Conservation (phyloP, 495 filamentous ascomycete species). For the Talaromyces thailandensis region DNA sequence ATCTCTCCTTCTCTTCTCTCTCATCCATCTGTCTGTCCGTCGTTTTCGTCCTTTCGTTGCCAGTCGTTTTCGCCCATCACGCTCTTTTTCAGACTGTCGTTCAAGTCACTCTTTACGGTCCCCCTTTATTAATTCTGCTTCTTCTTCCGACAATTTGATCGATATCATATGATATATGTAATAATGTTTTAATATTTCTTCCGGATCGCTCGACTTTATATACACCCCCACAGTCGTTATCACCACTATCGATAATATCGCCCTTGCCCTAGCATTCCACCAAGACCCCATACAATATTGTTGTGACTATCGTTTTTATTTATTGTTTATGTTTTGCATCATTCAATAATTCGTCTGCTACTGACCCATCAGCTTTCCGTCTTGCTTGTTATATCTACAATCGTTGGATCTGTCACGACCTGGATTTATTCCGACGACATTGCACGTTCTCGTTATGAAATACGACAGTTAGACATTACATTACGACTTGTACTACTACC, state of each 20-base stretch:
- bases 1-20: slow-evolving; percentile 2
- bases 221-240: slow-evolving; percentile 4
- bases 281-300: not conserved
- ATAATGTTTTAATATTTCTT: slow-evolving; percentile 4
- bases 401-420: slow-evolving; percentile 4
- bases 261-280: slow-evolving; percentile 5
- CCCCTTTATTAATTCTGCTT: slow-evolving; percentile 7
- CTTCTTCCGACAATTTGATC: slow-evolving; percentile 13
- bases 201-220: not conserved
- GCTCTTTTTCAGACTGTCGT: slow-evolving; percentile 7
- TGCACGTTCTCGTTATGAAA: slow-evolving; percentile 1
- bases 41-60: slow-evolving; percentile 12
- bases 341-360: not conserved
- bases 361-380: not conserved
- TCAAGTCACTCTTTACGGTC: slow-evolving; percentile 4
- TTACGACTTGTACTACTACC: not conserved
- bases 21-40: not conserved
- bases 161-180: slow-evolving; percentile 10
- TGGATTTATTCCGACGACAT: not conserved
- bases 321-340: slow-evolving; percentile 5
- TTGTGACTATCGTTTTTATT: not conserved
- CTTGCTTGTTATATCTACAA: slow-evolving; percentile 3
- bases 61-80: slow-evolving; percentile 9
- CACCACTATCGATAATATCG: slow-evolving; percentile 7
- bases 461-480: not conserved